These are phyloP conservation scores for Blastocystis sp. DNA, from an alignment of 352 stramenopile species.

Conservation along the genomic window DNA sequence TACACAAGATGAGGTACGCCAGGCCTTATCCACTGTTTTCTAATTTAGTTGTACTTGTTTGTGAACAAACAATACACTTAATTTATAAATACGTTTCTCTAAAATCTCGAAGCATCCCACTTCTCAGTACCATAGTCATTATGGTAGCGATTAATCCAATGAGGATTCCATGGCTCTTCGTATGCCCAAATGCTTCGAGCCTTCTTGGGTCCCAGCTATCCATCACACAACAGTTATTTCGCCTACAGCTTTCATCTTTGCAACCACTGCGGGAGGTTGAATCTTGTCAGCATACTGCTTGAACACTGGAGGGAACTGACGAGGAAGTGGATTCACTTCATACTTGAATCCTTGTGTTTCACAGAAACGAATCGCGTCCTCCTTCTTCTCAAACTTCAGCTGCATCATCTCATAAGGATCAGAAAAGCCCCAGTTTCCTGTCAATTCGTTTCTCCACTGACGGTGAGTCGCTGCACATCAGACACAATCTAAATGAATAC, in stretches of 20 bases:
- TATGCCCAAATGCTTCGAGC: slow-evolving; percentile 53
- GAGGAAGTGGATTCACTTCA: slow-evolving; percentile 14
- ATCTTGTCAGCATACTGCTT: slow-evolving; percentile 58
- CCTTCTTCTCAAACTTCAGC: slow-evolving; percentile 52
- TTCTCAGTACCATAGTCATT: slow-evolving; percentile 37
- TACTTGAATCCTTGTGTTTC: slow-evolving; percentile 48
- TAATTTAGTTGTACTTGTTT: slow-evolving; percentile 18
- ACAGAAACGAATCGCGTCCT: slow-evolving; percentile 52
- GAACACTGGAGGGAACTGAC: slow-evolving; percentile 29
- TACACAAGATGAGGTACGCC: neutral
- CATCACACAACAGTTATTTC: neutral
- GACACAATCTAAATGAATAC: neutral
- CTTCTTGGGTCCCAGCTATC: slow-evolving; percentile 56
- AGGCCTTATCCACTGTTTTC: slow-evolving; percentile 18
- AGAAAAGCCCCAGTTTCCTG: slow-evolving; percentile 15
- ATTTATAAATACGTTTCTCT: slow-evolving; percentile 53
- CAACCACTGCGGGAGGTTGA: slow-evolving; percentile 24
- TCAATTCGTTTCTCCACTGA: slow-evolving; percentile 19
- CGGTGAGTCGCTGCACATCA: neutral
- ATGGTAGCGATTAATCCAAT: slow-evolving; percentile 51
- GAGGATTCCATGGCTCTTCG: slow-evolving; percentile 44
- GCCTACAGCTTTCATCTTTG: slow-evolving; percentile 54
- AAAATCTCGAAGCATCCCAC: slow-evolving; percentile 58
- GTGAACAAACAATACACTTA: slow-evolving; percentile 2
- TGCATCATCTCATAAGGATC: slow-evolving; percentile 55